Percentiles rank a stretch among this genome's conserved stretches.
These are phyloP conservation scores for Parathielavia hyrcaniae DNA, from an alignment of 495 filamentous ascomycete species.

Conservation along the genomic window DNA sequence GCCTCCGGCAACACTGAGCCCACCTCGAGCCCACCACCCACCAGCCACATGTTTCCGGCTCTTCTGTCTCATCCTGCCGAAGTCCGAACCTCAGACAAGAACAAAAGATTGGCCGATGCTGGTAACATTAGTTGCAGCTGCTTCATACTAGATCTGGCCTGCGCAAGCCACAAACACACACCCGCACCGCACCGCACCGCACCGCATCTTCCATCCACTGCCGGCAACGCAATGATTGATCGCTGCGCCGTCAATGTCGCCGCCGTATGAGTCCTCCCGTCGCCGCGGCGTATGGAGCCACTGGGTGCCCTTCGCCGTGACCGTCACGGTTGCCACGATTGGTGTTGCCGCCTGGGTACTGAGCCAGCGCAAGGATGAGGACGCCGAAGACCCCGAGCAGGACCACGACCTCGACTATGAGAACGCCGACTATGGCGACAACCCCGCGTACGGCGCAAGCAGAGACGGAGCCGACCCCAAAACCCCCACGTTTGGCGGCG, in stretches of 20 bases:
- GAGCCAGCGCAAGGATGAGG: conserved; percentile 66
- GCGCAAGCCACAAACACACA: background rate
- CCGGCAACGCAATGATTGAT: conserved; percentile 28
- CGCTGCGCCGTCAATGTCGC: conserved; percentile 57
- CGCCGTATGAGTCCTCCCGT: conserved; percentile 62
- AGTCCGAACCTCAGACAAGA: background rate
- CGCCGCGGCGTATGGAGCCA: conserved; percentile 67
- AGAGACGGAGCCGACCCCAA: conserved; percentile 36
- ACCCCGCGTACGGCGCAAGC: conserved; percentile 48
- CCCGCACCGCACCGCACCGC: too few species aligned
- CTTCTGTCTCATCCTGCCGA: background rate
- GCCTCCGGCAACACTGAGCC: too few species aligned
- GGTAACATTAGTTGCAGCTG: background rate
- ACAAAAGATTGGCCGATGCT: background rate
- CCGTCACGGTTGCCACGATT: conserved; percentile 75
- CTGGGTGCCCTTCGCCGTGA: conserved; percentile 79
- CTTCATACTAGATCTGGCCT: background rate
- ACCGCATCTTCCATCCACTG: background rate
- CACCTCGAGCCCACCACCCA: too few species aligned
- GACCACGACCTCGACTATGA: conserved; percentile 45
- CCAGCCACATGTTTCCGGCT: conserved; percentile 25
- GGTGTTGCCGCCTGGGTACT: conserved; percentile 87
- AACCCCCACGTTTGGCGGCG: conserved; percentile 36
- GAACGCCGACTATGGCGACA: conserved; percentile 46
- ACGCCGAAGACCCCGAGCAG: conserved; percentile 55